Base-by-base conservation (phyloP, 2,329 filamentous ascomycete genomes). In the Sclerotinia sclerotiorum region DNA sequence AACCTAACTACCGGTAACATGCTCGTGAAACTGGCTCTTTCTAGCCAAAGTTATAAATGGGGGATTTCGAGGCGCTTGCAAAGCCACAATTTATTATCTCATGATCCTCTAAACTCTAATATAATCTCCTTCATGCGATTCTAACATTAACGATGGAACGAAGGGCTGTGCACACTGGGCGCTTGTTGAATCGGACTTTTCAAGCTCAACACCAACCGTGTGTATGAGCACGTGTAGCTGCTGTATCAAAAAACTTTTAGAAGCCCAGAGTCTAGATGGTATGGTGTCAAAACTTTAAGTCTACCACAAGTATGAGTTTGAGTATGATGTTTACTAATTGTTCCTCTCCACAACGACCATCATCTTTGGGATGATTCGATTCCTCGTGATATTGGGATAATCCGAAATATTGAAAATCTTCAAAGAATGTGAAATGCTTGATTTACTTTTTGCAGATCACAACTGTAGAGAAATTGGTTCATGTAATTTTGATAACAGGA, bases 41-140 rank as follows among this genome's bases (percentile, higher is more conserved):
- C 19, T 35, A 21, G 58, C 58, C 42, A 35, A 61, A 61, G 32
- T 49, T n/a, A 35, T 48, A n/a, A 35, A 35, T 48, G 42, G 17
- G 27, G 7, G 19, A 49, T 35, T 49, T 42, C 29, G 58, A 24
- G 27, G 58, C 44, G 44, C 29, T 32, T 49, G 58, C 44, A 7
- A 32, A 61, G 44, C 58, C 58, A 61, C 44, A 49, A 35, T 49
- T 35, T 24, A 15, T 42, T 42, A 24, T 49, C 44, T 61, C 44
- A 21, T 49, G 58, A 35, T 49, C 39, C 27, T 46, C 35, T 35
- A 11, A 62, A 49, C 27, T 62, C 58, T 49, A 62, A 11, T 13
- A 29, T 39, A 46, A 6, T 58, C 35, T 27, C 35, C n/a, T 58
- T 58, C 19, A 58, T 58, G 55, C 55, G 35, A 15, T 57, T 7